These are phyloP conservation scores for Kalmusia sp. DNA, from an alignment of 2,329 filamentous ascomycete species.

Conservation along the genomic window DNA sequence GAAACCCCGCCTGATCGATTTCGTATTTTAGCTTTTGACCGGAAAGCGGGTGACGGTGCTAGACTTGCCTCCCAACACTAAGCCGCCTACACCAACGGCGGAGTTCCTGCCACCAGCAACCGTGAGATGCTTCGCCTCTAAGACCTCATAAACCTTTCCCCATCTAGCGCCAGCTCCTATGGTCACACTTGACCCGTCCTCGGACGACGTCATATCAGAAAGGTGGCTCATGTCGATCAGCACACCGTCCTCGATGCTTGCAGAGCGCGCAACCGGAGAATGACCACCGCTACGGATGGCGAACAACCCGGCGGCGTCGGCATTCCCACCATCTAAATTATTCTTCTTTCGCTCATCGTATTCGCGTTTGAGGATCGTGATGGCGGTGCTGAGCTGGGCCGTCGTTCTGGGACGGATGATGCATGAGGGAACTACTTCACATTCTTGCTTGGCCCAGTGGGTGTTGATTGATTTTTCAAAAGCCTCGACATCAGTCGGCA, in stretches of 20 bases:
- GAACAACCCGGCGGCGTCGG: slow-evolving; percentile 15
- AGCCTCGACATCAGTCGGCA: slow-evolving; percentile 6
- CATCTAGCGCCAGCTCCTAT: slow-evolving; percentile 29
- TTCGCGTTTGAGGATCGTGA: slow-evolving; percentile 36
- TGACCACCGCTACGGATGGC: slow-evolving; percentile 61
- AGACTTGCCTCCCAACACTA: slow-evolving; percentile 35
- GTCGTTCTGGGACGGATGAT: slow-evolving; percentile 36
- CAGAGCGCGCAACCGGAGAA: slow-evolving; percentile 23
- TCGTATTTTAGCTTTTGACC: background rate
- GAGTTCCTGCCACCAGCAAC: slow-evolving; percentile 32
- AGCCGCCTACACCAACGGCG: slow-evolving; percentile 36
- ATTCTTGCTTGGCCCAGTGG: slow-evolving; percentile 45
- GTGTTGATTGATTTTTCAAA: slow-evolving; percentile 22
- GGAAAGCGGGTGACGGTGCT: background rate
- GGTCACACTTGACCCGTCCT: slow-evolving; percentile 14
- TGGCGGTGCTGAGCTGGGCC: slow-evolving; percentile 35
- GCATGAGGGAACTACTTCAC: slow-evolving; percentile 39
- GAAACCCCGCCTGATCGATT: slow-evolving; percentile 40
- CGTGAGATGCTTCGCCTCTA: slow-evolving; percentile 24
- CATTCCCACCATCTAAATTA: background rate
- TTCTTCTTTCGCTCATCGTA: slow-evolving; percentile 30
- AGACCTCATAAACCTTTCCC: slow-evolving; percentile 20
- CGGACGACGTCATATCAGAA: slow-evolving; percentile 12
- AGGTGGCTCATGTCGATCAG: slow-evolving; percentile 27
- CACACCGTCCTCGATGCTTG: slow-evolving; percentile 28